Percentiles rank a stretch among this genome's conserved stretches.
These are phyloP conservation scores for Pistacia vera DNA, from an alignment of 345 rosid species.

Conservation along the genomic window DNA sequence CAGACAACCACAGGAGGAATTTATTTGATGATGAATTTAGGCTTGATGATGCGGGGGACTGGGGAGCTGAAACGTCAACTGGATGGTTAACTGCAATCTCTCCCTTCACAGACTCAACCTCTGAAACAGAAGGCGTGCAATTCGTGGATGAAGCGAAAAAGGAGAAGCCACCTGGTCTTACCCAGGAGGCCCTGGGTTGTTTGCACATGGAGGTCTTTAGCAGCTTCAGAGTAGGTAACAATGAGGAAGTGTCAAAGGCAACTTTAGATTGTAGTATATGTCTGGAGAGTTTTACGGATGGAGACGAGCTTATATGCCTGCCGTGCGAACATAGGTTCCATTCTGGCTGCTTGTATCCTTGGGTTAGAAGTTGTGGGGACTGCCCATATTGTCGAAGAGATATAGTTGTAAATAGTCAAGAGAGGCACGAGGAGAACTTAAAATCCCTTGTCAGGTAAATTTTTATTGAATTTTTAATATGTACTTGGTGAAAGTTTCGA, in stretches of 20 bases:
- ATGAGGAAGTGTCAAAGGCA: conserved; percentile 24
- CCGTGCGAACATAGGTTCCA: conserved; percentile 82
- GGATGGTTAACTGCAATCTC: conserved; percentile 27
- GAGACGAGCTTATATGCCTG: conserved; percentile 56
- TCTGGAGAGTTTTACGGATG: conserved; percentile 73
- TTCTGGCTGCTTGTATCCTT: conserved; percentile 75
- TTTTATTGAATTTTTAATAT: not conserved
- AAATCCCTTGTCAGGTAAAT: not conserved
- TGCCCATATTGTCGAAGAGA: conserved; percentile 90
- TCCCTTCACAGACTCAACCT: conserved; percentile 24
- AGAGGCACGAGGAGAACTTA: conserved; percentile 9
- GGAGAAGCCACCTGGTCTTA: conserved; percentile 82
- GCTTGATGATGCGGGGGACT: conserved; percentile 45
- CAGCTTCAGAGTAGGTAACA: conserved; percentile 26
- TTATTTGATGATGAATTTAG: conserved; percentile 40
- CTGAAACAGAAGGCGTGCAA: conserved; percentile 37
- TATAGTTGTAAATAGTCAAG: conserved; percentile 28
- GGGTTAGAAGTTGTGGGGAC: conserved; percentile 88
- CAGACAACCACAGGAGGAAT: conserved; percentile 24
- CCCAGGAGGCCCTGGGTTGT: conserved; percentile 50
- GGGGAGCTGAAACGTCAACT: conserved; percentile 36
- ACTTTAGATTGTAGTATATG: conserved; percentile 77
- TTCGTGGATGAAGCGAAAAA: conserved; percentile 26
- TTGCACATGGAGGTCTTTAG: conserved; percentile 52
- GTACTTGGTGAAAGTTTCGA: not conserved